Evolutionary conservation across 164 flowering plant genomes (phyloP), one percentile per base, ranked within the genome.

Genomic region (Warburgia ugandensis): DNA sequence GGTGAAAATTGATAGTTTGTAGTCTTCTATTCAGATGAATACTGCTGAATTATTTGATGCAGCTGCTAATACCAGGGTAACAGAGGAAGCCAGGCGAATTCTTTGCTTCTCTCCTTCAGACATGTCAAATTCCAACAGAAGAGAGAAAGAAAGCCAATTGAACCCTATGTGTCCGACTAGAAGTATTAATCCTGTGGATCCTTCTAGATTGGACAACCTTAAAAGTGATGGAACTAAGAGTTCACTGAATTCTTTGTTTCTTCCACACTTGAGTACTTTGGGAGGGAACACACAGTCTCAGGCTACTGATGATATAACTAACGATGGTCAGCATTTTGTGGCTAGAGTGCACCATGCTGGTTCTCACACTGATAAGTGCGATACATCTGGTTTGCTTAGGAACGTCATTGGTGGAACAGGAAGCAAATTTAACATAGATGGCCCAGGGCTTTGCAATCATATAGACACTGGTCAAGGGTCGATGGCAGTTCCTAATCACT

Each of bases 161-260:
- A 66, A 55, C 46, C 40, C 47, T 29, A 35, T 50, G 30, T 47
- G 50, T 36, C 35, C 37, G 50, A 47, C 53, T 54, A 65, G 55
- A 46, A 43, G 44, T 22, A 36, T 37, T 27, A 54, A 43, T 57
- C 33, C 49, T 19, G 13, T 42, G 14, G 68, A 62, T 38, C 42
- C 60, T 32, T 39, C 32, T 27, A 59, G 51, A 44, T 20, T 45
- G 8, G 71, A 52, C 21, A 51, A 37, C 29, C 21, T 43, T 9
- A 67, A 56, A 38, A 65, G 50, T 45, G 58, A 64, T 48, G 48
- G 12, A 16, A 17, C 40, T 29, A 70, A 55, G 64, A 61, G 50
- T 54, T 68, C 74, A 14, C 56, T 45, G n/a, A 48, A 56, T 48
- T 69, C 73, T 1, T 45, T 40, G 55, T 52, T 39, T 49, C 52